Evolutionary conservation across 805 yeast genomes (phyloP), one percentile per base, ranked within the genome.

Genomic region (Tetrapisispora nanseiensis): DNA sequence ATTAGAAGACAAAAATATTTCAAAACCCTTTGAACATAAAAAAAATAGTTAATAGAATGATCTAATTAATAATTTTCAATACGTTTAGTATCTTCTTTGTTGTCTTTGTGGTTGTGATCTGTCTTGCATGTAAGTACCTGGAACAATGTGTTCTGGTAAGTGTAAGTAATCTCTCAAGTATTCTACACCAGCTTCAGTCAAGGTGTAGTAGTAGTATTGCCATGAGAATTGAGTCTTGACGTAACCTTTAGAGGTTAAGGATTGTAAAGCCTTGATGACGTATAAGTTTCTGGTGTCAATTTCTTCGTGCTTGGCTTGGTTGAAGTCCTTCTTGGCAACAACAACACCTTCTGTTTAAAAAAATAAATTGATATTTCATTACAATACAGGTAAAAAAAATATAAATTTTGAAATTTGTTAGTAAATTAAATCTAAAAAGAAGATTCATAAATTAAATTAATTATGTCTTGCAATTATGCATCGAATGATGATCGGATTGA

Each of bases 171-270:
- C 87, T 78, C 97, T 85, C 69, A 92, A 84, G 84, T 77, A 92
- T 69, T 87, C 95, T 58, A 92, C 90, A 82, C 99, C 99, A 75
- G 86, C 96, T 70, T 92, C 97, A 70, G 97, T 92, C 70, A 92
- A 84, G 79, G 98, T 86, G 94, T 92, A 92, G 95, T 92, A 92
- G 79, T 92, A 92, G 82, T 86, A 86, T 82, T 89, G 97, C 99
- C 99, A 92, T 67, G 97, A 90, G 83, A 90, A 92, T 77, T 87
- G 97, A 65, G 99, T 92, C 86, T 90, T 87, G 74, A 92, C 97
- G 82, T 67, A 92, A 72, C 99, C 99, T 75, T 83, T 86, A 53
- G 98, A 92, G 69, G 95, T 86, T 73, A 92, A 86, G 54, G 97
- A 90, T 78, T 92, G 99, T 73, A 92, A 82, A 68, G 99, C 97